These are phyloP conservation scores for Amorphotheca resinae DNA, from an alignment of 495 filamentous ascomycete genomes.

Conservation along the genomic window DNA sequence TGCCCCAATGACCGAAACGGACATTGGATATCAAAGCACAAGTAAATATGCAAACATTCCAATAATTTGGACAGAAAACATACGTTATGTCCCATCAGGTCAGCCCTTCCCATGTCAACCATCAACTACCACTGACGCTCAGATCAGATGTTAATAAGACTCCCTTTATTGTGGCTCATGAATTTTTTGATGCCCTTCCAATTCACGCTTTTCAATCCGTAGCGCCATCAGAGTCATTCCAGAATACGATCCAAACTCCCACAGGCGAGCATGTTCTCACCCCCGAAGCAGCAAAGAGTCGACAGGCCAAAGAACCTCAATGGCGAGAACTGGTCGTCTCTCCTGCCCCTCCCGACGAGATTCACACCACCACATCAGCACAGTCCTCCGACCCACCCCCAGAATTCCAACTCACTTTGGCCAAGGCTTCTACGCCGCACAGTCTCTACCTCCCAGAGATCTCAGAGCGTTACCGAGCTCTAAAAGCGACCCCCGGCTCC, in stretches of 20 bases:
- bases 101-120: slow-evolving; percentile 15
- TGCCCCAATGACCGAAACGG: slow-evolving; percentile 50
- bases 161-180: slow-evolving; percentile 90
- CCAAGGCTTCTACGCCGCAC: slow-evolving; percentile 63
- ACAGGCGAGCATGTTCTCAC: slow-evolving; percentile 22
- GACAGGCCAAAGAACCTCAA: slow-evolving; percentile 34
- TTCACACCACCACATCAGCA: slow-evolving; percentile 38
- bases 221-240: slow-evolving; percentile 30
- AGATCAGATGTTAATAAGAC: slow-evolving; percentile 35
- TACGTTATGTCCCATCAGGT: slow-evolving; percentile 68
- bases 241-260: slow-evolving; percentile 27
- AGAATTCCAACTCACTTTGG: slow-evolving; percentile 75
- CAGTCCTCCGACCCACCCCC: slow-evolving; percentile 38
- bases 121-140: slow-evolving; percentile 2
- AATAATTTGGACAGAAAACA: slow-evolving; percentile 85
- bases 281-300: slow-evolving; percentile 7
- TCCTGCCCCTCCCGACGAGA: slow-evolving; percentile 39
- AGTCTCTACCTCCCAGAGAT: slow-evolving; percentile 72
- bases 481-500: slow-evolving; percentile 45
- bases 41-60: slow-evolving; percentile 62
- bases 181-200: slow-evolving; percentile 98
- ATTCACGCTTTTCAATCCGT: slow-evolving; percentile 89
- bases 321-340: slow-evolving; percentile 87
- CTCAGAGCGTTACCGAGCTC: slow-evolving; percentile 66
- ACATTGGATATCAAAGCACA: slow-evolving; percentile 60